Conservation (phyloP, 139 green algal species). For the Auxenochlorella pyrenoidosa region DNA sequence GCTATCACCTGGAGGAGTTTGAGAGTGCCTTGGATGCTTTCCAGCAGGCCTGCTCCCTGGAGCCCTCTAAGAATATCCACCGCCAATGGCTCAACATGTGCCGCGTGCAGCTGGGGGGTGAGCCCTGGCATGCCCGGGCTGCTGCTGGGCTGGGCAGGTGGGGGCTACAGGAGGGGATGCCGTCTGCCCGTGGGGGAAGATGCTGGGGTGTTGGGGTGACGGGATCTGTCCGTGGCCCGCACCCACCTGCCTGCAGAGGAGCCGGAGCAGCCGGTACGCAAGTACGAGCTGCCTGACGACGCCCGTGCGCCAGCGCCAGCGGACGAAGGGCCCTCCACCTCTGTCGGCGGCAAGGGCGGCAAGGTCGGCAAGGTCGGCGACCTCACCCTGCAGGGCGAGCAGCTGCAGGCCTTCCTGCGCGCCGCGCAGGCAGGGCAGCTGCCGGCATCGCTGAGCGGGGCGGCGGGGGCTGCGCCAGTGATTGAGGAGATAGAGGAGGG, state of each 20-base stretch:
- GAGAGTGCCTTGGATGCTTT: conserved; percentile 86
- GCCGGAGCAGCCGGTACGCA: not conserved
- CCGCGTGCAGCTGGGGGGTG: conserved; percentile 38
- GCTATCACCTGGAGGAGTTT: conserved; percentile 85
- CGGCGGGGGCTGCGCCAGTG: not conserved
- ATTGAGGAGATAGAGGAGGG: conserved; percentile 10
- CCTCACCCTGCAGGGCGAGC: conserved; percentile 5
- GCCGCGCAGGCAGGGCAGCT: not conserved
- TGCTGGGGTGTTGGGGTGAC: no score
- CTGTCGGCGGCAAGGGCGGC: conserved; percentile 11
- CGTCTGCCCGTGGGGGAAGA: no score
- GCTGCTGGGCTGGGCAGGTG: not conserved
- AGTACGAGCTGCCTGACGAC: not conserved
- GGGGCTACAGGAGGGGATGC: no score
- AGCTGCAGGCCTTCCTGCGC: conserved; percentile 17
- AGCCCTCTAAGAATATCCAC: conserved; percentile 72
- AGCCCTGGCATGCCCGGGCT: not conserved
- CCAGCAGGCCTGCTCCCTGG: conserved; percentile 59
- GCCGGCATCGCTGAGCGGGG: not conserved
- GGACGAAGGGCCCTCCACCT: not conserved
- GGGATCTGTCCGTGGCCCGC: no score
- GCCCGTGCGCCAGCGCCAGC: not conserved
- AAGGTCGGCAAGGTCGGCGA: conserved; percentile 14
- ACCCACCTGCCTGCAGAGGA: not conserved
- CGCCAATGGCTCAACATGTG: conserved; percentile 67